Evolutionary conservation across 2,329 filamentous ascomycete species (phyloP).

Genomic region (Colletotrichum sansevieriae): DNA sequence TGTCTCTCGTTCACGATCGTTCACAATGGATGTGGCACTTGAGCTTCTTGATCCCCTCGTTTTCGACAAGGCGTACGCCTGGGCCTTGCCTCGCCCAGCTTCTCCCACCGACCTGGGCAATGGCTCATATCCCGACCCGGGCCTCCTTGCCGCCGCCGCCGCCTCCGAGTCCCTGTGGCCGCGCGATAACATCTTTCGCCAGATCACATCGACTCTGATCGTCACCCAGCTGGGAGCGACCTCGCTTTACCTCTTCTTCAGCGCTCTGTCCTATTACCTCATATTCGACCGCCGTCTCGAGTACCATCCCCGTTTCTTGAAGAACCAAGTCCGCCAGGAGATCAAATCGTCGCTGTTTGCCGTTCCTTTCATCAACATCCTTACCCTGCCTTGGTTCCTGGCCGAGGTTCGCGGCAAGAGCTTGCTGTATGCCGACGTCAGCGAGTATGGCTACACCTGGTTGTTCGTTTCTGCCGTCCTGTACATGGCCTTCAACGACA

Average conservation of each 20-base stretch:
- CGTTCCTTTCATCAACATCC: slow-evolving; percentile 58
- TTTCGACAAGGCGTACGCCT: too few relatives aligned
- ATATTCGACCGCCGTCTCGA: slow-evolving; percentile 64
- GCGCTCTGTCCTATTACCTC: slow-evolving; percentile 79
- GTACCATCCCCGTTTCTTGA: slow-evolving; percentile 61
- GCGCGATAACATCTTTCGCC: too few relatives aligned
- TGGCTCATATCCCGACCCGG: too few relatives aligned
- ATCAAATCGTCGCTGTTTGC: slow-evolving; percentile 58
- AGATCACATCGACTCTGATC: too few relatives aligned
- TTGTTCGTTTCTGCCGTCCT: slow-evolving; percentile 53
- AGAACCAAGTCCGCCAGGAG: slow-evolving; percentile 61
- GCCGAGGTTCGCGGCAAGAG: slow-evolving; percentile 52
- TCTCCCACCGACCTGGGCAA: too few relatives aligned
- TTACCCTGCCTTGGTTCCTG: slow-evolving; percentile 61
- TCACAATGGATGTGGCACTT: too few relatives aligned
- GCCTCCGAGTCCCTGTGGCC: too few relatives aligned
- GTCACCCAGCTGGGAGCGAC: not conserved
- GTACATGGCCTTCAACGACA: slow-evolving; percentile 61
- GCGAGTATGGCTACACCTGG: slow-evolving; percentile 58
- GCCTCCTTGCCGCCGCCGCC: too few relatives aligned
- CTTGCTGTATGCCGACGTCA: slow-evolving; percentile 54
- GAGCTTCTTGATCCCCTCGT: too few relatives aligned
- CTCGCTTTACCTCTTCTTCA: slow-evolving; percentile 73
- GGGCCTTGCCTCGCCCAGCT: too few relatives aligned
- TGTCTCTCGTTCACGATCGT: too few relatives aligned